Conservation (phyloP, 345 rosid species). For the Salix udensis region DNA sequence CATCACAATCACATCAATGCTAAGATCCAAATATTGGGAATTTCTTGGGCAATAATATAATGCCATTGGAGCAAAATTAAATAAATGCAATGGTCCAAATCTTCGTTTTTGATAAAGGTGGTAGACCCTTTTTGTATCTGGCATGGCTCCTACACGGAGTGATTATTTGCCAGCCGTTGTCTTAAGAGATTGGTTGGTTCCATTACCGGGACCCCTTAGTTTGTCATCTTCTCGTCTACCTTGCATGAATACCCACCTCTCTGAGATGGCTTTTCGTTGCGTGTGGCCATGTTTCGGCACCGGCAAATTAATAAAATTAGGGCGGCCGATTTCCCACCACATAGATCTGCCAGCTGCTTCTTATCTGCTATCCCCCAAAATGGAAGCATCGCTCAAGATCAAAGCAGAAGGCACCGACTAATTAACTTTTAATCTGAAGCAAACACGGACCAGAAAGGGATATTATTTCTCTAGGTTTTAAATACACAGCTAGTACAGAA, state of each 20-base stretch:
- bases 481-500: neutral
- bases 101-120: neutral
- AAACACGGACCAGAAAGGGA: neutral
- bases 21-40: neutral
- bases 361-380: neutral
- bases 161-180: conserved; percentile 4
- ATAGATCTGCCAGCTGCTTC: neutral
- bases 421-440: neutral
- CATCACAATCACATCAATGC: neutral
- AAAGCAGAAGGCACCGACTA: neutral
- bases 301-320: neutral
- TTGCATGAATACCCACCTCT: neutral
- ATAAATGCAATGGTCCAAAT: no score
- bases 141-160: neutral
- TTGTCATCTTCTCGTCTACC: neutral
- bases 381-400: neutral
- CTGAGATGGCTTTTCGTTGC: neutral
- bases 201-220: conserved; percentile 3
- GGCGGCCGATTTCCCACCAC: neutral
- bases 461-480: no score
- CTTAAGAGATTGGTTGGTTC: neutral
- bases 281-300: neutral
- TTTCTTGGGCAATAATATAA: no score
- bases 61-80: no score
- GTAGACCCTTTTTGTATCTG: conserved; percentile 12